phyloP scores from a whole-genome alignment of 805 yeast genomes.

The Yamadazyma phyllophila region DNA sequence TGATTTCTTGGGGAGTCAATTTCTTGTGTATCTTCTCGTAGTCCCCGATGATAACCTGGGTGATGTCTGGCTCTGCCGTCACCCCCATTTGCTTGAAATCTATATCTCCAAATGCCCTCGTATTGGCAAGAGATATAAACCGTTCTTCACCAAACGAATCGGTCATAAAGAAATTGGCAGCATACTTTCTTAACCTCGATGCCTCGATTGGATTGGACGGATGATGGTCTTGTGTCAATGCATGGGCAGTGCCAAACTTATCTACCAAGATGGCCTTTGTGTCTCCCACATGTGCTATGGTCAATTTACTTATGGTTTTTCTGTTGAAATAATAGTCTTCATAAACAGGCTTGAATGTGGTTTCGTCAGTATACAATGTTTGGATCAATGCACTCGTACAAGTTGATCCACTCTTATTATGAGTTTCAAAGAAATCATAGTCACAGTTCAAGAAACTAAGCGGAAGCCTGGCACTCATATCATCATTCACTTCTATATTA shows the following conservation, averaged over 20 bases:
- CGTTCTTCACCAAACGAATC: constrained; percentile 94
- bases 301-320: constrained; percentile 61
- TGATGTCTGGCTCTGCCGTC: constrained; percentile 88
- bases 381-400: constrained; percentile 65
- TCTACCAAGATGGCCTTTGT: constrained; percentile 87
- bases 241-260: constrained; percentile 71
- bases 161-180: constrained; percentile 62
- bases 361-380: constrained; percentile 36
- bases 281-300: constrained; percentile 91
- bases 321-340: constrained; percentile 58
- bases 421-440: constrained; percentile 49
- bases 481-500: constrained; percentile 38
- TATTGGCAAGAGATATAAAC: constrained; percentile 80
- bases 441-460: constrained; percentile 67
- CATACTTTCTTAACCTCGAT: constrained; percentile 61
- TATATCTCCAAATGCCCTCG: constrained; percentile 90
- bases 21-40: constrained; percentile 27
- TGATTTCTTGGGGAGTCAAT: constrained; percentile 38
- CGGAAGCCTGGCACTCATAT: constrained; percentile 58
- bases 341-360: constrained; percentile 26
- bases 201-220: constrained; percentile 82
- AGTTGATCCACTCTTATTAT: constrained; percentile 62
- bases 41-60: constrained; percentile 67
- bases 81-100: constrained; percentile 80
- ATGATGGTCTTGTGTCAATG: constrained; percentile 79